These are phyloP conservation scores for Quillaja saponaria DNA, from an alignment of 306 rosid genomes.

Conservation along the genomic window DNA sequence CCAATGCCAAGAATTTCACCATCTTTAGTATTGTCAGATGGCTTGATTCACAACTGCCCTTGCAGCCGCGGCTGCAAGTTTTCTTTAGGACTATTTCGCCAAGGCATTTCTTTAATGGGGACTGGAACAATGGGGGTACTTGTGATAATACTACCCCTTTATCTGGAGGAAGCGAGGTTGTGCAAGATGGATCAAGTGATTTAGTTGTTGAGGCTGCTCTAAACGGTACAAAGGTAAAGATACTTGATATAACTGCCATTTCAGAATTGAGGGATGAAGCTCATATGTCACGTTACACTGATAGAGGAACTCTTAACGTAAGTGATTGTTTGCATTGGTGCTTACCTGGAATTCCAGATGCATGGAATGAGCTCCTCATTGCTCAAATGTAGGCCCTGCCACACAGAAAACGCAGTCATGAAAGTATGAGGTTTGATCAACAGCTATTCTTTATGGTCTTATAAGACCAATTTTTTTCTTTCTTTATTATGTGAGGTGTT, in stretches of 20 bases:
- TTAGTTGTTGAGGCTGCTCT: constrained; percentile 58
- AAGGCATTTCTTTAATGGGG: constrained; percentile 78
- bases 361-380: constrained; percentile 91
- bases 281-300: constrained; percentile 72
- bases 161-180: constrained; percentile 61
- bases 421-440: constrained; percentile 1
- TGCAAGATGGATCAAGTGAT: constrained; percentile 67
- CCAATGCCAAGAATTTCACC: constrained; percentile 71
- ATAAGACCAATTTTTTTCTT: constrained; percentile 30
- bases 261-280: constrained; percentile 92
- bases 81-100: constrained; percentile 94
- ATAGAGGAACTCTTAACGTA: constrained; percentile 50
- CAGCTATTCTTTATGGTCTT: constrained; percentile 41
- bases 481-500: constrained; percentile 18
- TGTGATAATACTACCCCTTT: constrained; percentile 75
- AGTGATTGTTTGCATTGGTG: constrained; percentile 98
- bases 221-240: constrained; percentile 73
- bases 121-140: constrained; percentile 91
- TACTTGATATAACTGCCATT: constrained; percentile 78
- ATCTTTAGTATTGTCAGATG: constrained; percentile 62
- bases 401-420: neutral
- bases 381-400: constrained; percentile 60
- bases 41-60: constrained; percentile 74
- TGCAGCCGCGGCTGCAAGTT: constrained; percentile 62
- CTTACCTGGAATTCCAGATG: constrained; percentile 83